Evolutionary conservation across 768 basidiomycete species (phyloP).

Genomic region (Agrocybe pediades): DNA sequence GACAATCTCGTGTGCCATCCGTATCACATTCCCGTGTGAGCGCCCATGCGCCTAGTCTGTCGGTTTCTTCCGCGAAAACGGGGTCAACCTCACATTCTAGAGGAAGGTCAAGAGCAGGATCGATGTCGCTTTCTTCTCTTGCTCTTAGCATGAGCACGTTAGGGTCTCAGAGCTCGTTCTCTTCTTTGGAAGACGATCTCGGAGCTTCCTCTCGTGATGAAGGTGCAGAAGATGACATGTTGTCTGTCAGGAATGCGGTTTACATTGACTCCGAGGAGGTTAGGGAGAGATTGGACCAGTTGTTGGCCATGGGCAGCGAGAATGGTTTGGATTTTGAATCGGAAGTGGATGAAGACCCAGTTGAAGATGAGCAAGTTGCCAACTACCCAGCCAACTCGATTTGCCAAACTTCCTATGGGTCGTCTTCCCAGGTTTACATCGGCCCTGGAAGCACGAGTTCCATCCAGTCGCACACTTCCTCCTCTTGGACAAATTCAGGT

Average conservation of each 20-base stretch:
- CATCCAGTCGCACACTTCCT: too few relatives aligned
- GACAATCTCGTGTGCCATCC: slow-evolving; percentile 14
- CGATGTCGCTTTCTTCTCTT: slow-evolving; percentile 3
- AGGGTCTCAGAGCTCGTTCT: background rate
- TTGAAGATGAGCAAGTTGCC: background rate
- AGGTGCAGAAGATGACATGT: background rate
- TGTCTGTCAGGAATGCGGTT: slow-evolving; percentile 29
- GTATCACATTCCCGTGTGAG: background rate
- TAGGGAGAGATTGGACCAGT: slow-evolving; percentile 22
- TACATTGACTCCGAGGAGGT: slow-evolving; percentile 37
- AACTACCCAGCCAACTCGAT: background rate
- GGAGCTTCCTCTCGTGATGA: background rate
- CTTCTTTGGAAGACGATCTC: background rate
- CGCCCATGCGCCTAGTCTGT: background rate
- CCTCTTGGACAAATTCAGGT: background rate
- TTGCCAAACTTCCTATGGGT: slow-evolving; percentile 15
- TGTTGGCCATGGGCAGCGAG: slow-evolving; percentile 20
- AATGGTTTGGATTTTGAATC: slow-evolving; percentile 5
- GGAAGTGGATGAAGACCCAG: slow-evolving; percentile 1
- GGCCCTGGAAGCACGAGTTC: slow-evolving; percentile 13
- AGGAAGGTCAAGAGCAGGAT: slow-evolving; percentile 1
- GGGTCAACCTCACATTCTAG: background rate
- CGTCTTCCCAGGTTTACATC: slow-evolving; percentile 29
- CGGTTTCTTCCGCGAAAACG: background rate
- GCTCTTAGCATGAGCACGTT: slow-evolving; percentile 1